A percentile compares a stretch with the other conserved stretches of the same genome.
Conservation (phyloP, 208 protist species). For the Leishmania tarentolae region DNA sequence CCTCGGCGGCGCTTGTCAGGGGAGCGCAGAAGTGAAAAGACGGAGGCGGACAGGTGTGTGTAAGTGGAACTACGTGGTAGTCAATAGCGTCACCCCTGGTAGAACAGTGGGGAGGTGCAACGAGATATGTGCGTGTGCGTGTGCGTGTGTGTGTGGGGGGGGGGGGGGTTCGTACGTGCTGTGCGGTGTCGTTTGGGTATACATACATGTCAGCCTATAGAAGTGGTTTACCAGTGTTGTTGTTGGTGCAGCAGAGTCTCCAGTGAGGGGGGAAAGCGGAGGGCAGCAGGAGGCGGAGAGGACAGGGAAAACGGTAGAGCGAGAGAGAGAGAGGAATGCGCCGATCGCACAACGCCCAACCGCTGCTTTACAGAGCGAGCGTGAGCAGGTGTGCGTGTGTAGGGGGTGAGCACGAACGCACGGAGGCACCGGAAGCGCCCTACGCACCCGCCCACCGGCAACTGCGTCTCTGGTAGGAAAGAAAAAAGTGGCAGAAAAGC, state of each 20-base stretch:
- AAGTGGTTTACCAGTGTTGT: neutral
- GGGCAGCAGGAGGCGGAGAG: neutral
- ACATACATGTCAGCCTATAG: neutral
- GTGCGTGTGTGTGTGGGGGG: neutral
- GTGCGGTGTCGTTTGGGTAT: neutral
- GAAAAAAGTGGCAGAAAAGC: neutral
- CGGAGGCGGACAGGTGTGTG: neutral
- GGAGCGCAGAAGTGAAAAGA: neutral
- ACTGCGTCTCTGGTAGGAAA: neutral
- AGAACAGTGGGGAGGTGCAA: neutral
- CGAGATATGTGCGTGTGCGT: too few relatives aligned
- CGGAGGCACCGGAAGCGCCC: neutral
- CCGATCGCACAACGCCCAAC: neutral
- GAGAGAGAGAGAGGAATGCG: neutral
- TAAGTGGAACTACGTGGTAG: neutral
- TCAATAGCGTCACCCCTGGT: neutral
- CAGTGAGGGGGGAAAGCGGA: neutral
- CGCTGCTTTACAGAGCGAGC: neutral
- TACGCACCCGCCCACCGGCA: neutral
- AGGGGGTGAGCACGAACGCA: neutral
- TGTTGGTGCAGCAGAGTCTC: neutral
- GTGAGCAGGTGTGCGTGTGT: neutral
- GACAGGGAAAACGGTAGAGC: conserved; percentile 1
- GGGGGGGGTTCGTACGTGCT: neutral
- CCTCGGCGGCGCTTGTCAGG: neutral